Evolutionary conservation across 2,329 filamentous ascomycete species (phyloP).

Genomic region (Graphium sp.): DNA sequence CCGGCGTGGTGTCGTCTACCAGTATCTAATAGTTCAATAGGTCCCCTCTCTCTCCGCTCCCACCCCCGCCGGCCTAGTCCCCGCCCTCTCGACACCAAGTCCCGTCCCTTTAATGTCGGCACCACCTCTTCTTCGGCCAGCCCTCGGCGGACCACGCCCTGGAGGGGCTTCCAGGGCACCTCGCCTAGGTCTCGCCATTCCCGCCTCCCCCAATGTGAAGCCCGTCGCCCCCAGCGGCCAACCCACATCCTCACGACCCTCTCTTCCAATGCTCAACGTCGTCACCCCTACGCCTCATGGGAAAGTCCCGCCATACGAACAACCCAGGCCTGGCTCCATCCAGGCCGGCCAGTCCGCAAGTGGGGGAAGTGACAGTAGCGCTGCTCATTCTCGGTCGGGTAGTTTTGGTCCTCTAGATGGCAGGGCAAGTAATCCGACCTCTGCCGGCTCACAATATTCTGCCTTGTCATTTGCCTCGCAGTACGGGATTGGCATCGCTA

Average conservation of each 20-base stretch:
- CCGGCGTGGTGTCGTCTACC: no score
- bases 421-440: slow-evolving; percentile 64
- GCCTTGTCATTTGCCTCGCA: slow-evolving; percentile 64
- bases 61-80: no score
- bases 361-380: slow-evolving; percentile 65
- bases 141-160: slow-evolving; percentile 54
- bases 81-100: no score
- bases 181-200: slow-evolving; percentile 76
- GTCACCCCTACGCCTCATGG: slow-evolving; percentile 13
- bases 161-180: slow-evolving; percentile 49
- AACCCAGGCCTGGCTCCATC: slow-evolving; percentile 7
- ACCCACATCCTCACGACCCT: slow-evolving; percentile 28
- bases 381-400: slow-evolving; percentile 63
- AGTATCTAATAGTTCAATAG: no score
- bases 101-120: slow-evolving; percentile 50
- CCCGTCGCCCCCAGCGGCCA: slow-evolving; percentile 30
- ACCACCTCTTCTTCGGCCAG: slow-evolving; percentile 66
- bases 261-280: no score
- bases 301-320: slow-evolving; percentile 53
- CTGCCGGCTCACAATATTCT: slow-evolving; percentile 76
- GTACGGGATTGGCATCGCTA: slow-evolving; percentile 48
- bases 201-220: slow-evolving; percentile 68
- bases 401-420: slow-evolving; percentile 69
- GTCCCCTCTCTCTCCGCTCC: no score
- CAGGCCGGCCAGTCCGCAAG: slow-evolving; percentile 50